Base-by-base conservation (phyloP, 192 early-diverging fungal species). In the Funneliformis mosseae region DNA sequence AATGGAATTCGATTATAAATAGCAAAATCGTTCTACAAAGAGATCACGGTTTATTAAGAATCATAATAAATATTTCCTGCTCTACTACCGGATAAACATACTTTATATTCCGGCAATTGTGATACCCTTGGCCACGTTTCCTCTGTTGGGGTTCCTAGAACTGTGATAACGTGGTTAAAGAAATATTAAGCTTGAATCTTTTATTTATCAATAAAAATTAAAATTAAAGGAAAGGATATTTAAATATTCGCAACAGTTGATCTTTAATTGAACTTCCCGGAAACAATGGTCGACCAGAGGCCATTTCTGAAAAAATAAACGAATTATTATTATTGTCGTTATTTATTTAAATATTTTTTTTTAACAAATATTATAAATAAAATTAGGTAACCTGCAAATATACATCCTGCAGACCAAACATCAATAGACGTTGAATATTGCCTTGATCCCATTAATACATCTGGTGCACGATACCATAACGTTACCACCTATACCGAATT, bases 171-270 rank as follows among this genome's bases (percentile, higher is more conserved):
- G 75, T 48, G 46, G 74, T 77, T 61, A 83, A 78, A 70, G 66
- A 69, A 45, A 43, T 75, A 27, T 8, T 43, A 46, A 46, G 55
- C 7, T 43, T 9, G 16, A 12, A 11, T 33, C 4, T 42, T 8
- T 16, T 62, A 1, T 61, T 41, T 16, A 60, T 16, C 16, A 14
- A 46, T 45, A 1, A 71, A 0, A n/a, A 43, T 42, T 45, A 3
- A 66, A 48, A 21, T 16, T 33, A 55, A 70, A 70, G 43, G 59
- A 77, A 83, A 91, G 81, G 74, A 92, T 82, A 83, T 84, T 96
- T 97, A 89, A 97, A 98, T 72, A 98, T 98, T 45, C 93, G 90
- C 59, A 93, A 80, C 41, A 99, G 80, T 83, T 99, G 96, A 84
- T 97, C 96, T 62, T 89, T 84, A 23, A 94, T 91, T 8, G 96